A percentile compares a stretch with the other conserved stretches of the same genome.
Conservation (phyloP, 2,329 filamentous ascomycete species). For the Botryotinia narcissicola region DNA sequence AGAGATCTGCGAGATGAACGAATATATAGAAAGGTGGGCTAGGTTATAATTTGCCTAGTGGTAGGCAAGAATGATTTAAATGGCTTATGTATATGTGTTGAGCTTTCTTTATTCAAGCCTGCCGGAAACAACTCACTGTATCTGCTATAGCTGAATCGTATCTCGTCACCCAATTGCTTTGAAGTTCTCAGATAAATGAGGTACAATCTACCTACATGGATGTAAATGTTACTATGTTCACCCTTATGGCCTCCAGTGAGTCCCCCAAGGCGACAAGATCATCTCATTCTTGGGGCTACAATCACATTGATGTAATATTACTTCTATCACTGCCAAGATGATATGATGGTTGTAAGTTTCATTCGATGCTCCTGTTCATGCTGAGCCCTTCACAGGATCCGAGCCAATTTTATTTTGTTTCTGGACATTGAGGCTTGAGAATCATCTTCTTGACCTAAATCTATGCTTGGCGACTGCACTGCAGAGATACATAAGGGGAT, state of each 20-base stretch:
- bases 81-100: not conserved
- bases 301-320: not conserved
- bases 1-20: not conserved
- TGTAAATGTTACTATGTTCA: not conserved
- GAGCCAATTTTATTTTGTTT: not conserved
- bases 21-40: not conserved
- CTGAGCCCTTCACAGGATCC: not conserved
- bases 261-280: not conserved
- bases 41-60: not conserved
- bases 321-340: not conserved
- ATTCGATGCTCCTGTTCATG: no score
- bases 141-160: not conserved
- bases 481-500: not conserved
- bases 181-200: not conserved
- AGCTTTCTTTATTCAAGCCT: not conserved
- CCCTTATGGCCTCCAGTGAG: no score
- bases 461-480: not conserved
- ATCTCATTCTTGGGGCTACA: not conserved
- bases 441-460: not conserved
- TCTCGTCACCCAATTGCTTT: not conserved
- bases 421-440: not conserved
- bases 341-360: not conserved
- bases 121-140: not conserved
- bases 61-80: not conserved
- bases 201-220: no score